Percentiles rank a stretch among this genome's conserved stretches.
Conservation (phyloP, 1,284 basidiomycete genomes). For the Ustilago curta region DNA sequence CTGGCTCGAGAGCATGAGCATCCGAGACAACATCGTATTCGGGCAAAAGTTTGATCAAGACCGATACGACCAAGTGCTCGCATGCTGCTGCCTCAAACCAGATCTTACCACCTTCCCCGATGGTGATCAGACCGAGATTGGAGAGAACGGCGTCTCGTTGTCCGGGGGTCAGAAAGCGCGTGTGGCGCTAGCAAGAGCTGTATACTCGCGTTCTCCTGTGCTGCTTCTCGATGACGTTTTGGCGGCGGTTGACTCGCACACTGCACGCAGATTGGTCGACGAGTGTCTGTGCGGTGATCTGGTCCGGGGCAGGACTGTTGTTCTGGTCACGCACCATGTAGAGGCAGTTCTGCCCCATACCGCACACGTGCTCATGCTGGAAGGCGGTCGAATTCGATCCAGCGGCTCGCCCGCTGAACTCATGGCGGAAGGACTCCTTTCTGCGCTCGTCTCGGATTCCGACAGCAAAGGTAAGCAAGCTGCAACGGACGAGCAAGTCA, state of each 20-base stretch:
- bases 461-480: slow-evolving; percentile 46
- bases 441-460: slow-evolving; percentile 60
- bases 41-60: slow-evolving; percentile 44
- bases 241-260: slow-evolving; percentile 74
- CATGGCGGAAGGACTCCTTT: slow-evolving; percentile 60
- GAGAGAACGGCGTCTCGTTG: slow-evolving; percentile 57
- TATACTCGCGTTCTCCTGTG: slow-evolving; percentile 58
- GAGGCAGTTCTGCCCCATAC: slow-evolving; percentile 42
- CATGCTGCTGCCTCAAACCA: slow-evolving; percentile 51
- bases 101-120: slow-evolving; percentile 59
- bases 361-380: slow-evolving; percentile 55
- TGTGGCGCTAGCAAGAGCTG: slow-evolving; percentile 59
- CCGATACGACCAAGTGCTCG: slow-evolving; percentile 54
- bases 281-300: slow-evolving; percentile 50
- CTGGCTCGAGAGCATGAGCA: slow-evolving; percentile 55
- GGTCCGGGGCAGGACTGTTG: slow-evolving; percentile 75
- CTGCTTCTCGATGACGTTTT: slow-evolving; percentile 67
- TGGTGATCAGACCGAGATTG: slow-evolving; percentile 60
- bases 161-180: slow-evolving; percentile 63
- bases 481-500: slow-evolving; percentile 23
- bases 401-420: slow-evolving; percentile 73
- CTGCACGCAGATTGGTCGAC: slow-evolving; percentile 72
- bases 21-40: slow-evolving; percentile 63
- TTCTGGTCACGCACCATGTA: slow-evolving; percentile 78
- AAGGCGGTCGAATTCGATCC: slow-evolving; percentile 31